Conservation (phyloP, 345 rosid genomes). For the Balakata baccata region DNA sequence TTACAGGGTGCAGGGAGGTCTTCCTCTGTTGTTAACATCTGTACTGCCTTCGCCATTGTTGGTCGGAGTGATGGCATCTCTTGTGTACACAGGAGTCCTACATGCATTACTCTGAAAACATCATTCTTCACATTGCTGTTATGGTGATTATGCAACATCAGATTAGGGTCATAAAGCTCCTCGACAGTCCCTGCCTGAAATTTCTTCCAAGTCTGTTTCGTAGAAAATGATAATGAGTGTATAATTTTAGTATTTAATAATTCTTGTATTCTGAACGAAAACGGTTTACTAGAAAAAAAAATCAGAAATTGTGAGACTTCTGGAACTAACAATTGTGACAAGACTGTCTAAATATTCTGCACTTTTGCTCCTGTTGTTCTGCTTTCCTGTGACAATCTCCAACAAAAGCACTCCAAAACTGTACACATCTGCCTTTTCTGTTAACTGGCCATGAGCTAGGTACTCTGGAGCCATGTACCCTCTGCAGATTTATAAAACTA, state of each 20-base stretch:
- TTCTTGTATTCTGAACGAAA: neutral
- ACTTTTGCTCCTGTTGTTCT: conserved; percentile 65
- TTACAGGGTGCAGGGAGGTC: conserved; percentile 59
- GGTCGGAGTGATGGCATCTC: conserved; percentile 69
- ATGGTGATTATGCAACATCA: conserved; percentile 42
- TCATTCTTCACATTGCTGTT: conserved; percentile 49
- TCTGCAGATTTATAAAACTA: conserved; percentile 36
- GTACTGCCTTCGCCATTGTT: conserved; percentile 67
- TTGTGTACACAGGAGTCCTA: conserved; percentile 81
- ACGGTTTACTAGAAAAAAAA: neutral
- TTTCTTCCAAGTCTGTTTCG: conserved; percentile 68
- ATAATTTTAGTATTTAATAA: neutral
- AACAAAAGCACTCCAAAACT: conserved; percentile 82
- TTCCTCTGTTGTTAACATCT: conserved; percentile 68
- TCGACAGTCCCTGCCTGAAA: conserved; percentile 65
- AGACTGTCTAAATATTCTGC: conserved; percentile 80
- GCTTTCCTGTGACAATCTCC: conserved; percentile 77
- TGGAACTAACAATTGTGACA: conserved; percentile 57
- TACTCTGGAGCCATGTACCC: conserved; percentile 98
- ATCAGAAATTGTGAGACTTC: neutral
- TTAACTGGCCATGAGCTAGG: conserved; percentile 83
- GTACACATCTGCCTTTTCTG: conserved; percentile 89
- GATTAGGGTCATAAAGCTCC: conserved; percentile 66
- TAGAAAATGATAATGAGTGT: neutral
- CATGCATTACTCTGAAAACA: conserved; percentile 57